Base-by-base conservation (phyloP, 2,329 filamentous ascomycete genomes). In the Pestalotiopsis sp. region DNA sequence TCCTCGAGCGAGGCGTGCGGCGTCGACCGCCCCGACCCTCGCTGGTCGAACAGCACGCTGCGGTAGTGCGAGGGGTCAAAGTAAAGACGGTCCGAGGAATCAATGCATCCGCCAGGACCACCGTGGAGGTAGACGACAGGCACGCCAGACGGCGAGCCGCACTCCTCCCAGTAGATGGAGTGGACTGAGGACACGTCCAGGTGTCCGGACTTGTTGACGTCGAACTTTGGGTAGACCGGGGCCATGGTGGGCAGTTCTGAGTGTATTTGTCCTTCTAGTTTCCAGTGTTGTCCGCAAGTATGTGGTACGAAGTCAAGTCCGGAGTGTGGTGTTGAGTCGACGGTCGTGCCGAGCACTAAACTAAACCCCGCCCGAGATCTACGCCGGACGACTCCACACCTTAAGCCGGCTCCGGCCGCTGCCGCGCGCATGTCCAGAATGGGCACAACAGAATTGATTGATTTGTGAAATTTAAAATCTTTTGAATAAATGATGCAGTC, bases 71-170 rank as follows among this genome's bases (percentile, higher is more conserved):
- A 39, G 12, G 70, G 82, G 68, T 79, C 72, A 71, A 81, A 81
- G 75, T 77, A 82, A 57, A 70, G 71, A 23, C 80, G 79, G 71
- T 81, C 80, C 45, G 62, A 62, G 59, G 78, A 76, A 13, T 78
- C 75, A 41, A 74, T 80, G 52, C 74, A 70, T 13, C 79, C 81
- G 41, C 82, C 81, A 3, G 82, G 82, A 1, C 82, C 82, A n/a
- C 82, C 82, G 63, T 84, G 82, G 7, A 84, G 78, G 67, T 78
- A 84, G 25, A 84, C 72, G 0, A 81, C 79, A 77, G 71, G 75
- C 3, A 75, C 73, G 20, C 75, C 76, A 20, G 68, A 62, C 14
- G 69, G 57, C 27, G 23, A 27, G 39, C 69, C 69, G 55, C 68
- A 69, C 27, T 71, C 76, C 69, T 77, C 76, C 62, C 71, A 77